phyloP scores from a whole-genome alignment of 23 red algal species.

The Gracilaria caudata region DNA sequence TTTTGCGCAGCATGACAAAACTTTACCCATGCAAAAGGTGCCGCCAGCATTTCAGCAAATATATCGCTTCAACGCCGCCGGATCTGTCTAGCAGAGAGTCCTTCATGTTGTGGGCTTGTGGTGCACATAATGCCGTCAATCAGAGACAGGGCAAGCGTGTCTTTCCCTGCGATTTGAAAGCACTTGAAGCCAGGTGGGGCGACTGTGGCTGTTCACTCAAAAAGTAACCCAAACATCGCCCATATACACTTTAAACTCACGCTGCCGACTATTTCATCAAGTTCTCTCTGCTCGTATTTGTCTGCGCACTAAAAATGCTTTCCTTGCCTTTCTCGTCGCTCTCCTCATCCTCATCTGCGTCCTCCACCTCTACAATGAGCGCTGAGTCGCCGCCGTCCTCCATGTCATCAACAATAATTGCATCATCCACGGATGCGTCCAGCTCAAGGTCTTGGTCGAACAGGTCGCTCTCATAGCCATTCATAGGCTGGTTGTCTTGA shows the following conservation, averaged over 20 bases:
- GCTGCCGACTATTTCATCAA: neutral
- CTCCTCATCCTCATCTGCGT: conserved; percentile 34
- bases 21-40: conserved; percentile 74
- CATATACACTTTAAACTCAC: neutral
- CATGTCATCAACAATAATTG: conserved; percentile 55
- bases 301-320: neutral
- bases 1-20: conserved; percentile 57
- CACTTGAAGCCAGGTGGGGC: conserved; percentile 61
- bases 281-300: neutral
- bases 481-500: neutral
- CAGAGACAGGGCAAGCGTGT: conserved; percentile 44
- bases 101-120: conserved; percentile 78
- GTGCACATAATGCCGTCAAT: conserved; percentile 74
- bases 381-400: conserved; percentile 9
- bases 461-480: neutral
- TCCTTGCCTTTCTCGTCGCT: neutral
- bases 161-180: conserved; percentile 62
- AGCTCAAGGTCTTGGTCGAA: conserved; percentile 34
- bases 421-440: conserved; percentile 44
- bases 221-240: conserved; percentile 10
- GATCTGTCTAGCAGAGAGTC: conserved; percentile 43
- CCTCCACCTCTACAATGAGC: conserved; percentile 23
- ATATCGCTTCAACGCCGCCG: conserved; percentile 45
- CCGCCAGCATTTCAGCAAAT: conserved; percentile 72
- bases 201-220: conserved; percentile 71